A percentile compares a stretch with the other conserved stretches of the same genome.
These are phyloP conservation scores for Primulina huaijiensis DNA, from an alignment of 257 asterid genomes.

Conservation along the genomic window DNA sequence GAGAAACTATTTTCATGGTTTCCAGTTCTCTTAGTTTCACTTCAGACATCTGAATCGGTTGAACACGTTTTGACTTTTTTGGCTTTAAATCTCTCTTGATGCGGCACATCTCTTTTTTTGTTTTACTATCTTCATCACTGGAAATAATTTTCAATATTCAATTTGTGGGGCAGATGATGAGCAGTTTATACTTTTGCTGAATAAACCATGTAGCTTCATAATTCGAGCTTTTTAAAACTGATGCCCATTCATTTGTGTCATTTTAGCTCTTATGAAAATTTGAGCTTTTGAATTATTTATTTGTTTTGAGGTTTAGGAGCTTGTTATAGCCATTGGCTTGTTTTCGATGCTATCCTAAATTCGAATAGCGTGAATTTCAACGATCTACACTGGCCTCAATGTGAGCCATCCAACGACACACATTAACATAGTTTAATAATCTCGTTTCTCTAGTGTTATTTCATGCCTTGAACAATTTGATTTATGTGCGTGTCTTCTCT, in stretches of 20 bases:
- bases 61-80: not conserved
- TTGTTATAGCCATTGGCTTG: not conserved
- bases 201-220: not conserved
- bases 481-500: too few relatives aligned
- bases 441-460: too few relatives aligned
- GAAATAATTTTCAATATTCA: too few relatives aligned
- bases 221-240: slow-evolving; percentile 17
- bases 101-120: slow-evolving; percentile 7
- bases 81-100: not conserved
- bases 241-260: not conserved
- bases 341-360: too few relatives aligned
- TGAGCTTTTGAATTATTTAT: not conserved
- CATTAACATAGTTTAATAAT: too few relatives aligned
- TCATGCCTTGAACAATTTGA: too few relatives aligned
- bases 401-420: too few relatives aligned
- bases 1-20: not conserved
- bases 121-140: not conserved
- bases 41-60: slow-evolving; percentile 9
- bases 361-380: too few relatives aligned
- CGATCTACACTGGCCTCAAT: too few relatives aligned
- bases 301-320: not conserved
- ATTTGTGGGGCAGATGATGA: slow-evolving; percentile 7
- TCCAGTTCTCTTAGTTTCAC: slow-evolving; percentile 10
- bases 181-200: not conserved
- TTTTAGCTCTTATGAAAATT: not conserved